phyloP scores from a whole-genome alignment of 208 protist species.

The Herpetomonas muscarum region DNA sequence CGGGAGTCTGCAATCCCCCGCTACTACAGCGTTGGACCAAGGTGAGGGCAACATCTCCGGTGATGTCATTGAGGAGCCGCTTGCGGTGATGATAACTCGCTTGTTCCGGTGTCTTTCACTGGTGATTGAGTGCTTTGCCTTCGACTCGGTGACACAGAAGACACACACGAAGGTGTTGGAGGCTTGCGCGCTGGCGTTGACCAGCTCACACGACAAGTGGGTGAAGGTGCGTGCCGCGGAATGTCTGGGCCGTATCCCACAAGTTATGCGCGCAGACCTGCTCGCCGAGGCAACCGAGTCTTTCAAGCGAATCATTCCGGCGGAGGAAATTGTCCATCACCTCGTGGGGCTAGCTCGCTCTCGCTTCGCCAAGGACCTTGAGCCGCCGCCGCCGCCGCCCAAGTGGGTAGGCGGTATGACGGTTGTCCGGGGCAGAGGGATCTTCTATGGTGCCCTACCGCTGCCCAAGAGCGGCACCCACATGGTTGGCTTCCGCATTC shows the following conservation, averaged over 20 bases:
- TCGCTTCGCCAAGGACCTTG: constrained; percentile 27
- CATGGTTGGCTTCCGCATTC: constrained; percentile 81
- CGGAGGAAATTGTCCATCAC: constrained; percentile 50
- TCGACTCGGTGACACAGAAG: constrained; percentile 52
- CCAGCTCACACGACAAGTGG: constrained; percentile 53
- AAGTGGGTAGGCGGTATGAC: constrained; percentile 51
- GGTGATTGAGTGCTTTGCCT: constrained; percentile 78
- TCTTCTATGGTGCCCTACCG: constrained; percentile 64
- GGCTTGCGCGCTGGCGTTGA: constrained; percentile 65
- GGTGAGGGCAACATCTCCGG: too few relatives aligned
- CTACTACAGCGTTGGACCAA: too few relatives aligned
- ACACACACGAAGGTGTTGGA: constrained; percentile 67
- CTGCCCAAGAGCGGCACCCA: constrained; percentile 62
- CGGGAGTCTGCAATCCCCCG: too few relatives aligned
- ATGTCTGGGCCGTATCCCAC: constrained; percentile 46
- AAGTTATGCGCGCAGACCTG: constrained; percentile 48
- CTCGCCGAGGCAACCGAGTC: constrained; percentile 41
- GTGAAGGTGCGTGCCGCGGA: constrained; percentile 65
- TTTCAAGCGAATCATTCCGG: constrained; percentile 25
- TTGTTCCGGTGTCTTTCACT: constrained; percentile 68
- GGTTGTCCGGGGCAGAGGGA: constrained; percentile 64
- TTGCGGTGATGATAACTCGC: constrained; percentile 41
- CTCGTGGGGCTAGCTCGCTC: constrained; percentile 57
- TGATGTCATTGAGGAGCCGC: constrained; percentile 16
- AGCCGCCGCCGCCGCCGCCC: constrained; percentile 32